These are phyloP conservation scores for Pyricularia sp. DNA, from an alignment of 2,329 filamentous ascomycete genomes.

Conservation along the genomic window DNA sequence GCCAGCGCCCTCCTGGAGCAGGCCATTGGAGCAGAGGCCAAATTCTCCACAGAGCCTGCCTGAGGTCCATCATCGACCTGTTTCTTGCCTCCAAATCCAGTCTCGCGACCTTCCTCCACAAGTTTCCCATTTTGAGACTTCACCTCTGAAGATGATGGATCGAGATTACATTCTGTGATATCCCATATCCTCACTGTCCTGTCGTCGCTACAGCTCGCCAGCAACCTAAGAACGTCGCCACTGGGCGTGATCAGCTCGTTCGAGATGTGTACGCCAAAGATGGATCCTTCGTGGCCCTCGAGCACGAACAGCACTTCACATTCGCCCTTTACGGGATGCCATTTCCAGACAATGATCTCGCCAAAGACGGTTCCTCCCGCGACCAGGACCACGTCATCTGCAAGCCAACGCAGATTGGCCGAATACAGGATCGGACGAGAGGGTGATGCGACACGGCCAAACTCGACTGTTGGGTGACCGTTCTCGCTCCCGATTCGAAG, in stretches of 20 bases:
- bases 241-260: conserved; percentile 28
- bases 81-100: conserved; percentile 47
- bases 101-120: conserved; percentile 38
- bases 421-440: conserved; percentile 84
- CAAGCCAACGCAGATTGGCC: conserved; percentile 59
- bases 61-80: conserved; percentile 14
- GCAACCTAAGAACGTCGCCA: conserved; percentile 38
- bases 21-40: conserved; percentile 16
- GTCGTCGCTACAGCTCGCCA: conserved; percentile 93
- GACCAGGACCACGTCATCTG: conserved; percentile 52
- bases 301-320: conserved; percentile 42
- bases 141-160: not conserved
- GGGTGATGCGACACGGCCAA: conserved; percentile 47
- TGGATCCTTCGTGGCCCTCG: conserved; percentile 76
- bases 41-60: conserved; percentile 14
- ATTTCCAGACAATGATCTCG: conserved; percentile 86
- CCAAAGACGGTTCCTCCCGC: conserved; percentile 91
- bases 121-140: not conserved
- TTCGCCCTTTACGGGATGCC: not conserved
- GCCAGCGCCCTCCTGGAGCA: conserved; percentile 43
- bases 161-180: conserved; percentile 44
- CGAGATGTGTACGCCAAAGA: conserved; percentile 84
- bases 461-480: conserved; percentile 18
- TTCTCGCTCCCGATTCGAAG: conserved; percentile 22
- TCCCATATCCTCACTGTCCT: conserved; percentile 85